phyloP scores from a whole-genome alignment of 106 monocot genomes.

The Posidonia australis region DNA sequence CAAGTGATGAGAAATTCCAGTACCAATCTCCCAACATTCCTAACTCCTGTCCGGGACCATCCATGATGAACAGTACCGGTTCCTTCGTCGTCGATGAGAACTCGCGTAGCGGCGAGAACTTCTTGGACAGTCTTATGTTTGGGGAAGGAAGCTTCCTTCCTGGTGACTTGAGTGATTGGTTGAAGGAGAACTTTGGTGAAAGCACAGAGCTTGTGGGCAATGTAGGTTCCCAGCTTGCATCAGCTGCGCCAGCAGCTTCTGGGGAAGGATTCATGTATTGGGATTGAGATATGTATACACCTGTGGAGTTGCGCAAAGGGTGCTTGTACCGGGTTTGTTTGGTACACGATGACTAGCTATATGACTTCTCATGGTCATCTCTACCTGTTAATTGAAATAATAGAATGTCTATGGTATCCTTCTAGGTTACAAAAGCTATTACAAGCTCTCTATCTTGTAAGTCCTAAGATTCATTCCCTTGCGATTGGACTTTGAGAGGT shows the following conservation, averaged over 20 bases:
- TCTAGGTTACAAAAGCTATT: no score
- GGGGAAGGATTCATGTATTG: slow-evolving; percentile 2
- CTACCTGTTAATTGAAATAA: no score
- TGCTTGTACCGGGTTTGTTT: no score
- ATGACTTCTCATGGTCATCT: no score
- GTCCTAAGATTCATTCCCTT: no score
- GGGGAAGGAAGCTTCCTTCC: not conserved
- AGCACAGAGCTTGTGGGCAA: not conserved
- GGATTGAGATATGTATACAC: no score
- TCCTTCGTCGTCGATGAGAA: not conserved
- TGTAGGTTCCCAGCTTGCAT: not conserved
- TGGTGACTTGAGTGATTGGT: not conserved
- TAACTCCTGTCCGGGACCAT: not conserved
- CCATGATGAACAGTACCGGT: no score
- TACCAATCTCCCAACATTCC: not conserved
- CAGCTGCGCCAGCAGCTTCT: not conserved
- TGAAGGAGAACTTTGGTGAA: not conserved
- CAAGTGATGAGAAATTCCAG: not conserved
- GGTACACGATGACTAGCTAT: no score
- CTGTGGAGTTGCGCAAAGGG: no score
- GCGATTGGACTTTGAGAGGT: no score
- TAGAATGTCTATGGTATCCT: no score
- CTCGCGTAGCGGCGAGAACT: not conserved
- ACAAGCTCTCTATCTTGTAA: no score
- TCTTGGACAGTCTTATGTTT: not conserved